These are phyloP conservation scores for Salix arbutifolia DNA, from an alignment of 345 rosid species.

Conservation along the genomic window DNA sequence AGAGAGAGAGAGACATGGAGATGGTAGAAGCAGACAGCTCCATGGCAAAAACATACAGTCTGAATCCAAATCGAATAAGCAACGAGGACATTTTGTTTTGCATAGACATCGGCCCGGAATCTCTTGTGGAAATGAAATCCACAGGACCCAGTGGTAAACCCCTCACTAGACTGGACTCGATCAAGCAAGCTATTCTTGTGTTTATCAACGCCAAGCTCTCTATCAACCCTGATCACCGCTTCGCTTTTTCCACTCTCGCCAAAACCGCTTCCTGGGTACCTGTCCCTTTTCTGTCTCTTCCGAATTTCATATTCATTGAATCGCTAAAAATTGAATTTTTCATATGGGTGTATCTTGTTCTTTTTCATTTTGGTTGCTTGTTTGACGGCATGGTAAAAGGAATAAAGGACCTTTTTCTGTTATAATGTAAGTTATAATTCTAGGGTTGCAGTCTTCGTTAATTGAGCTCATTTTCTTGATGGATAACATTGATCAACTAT, in stretches of 20 bases:
- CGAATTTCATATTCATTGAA: background rate
- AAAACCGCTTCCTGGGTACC: slow-evolving; percentile 83
- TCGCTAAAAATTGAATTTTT: too few species aligned
- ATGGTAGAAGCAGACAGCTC: slow-evolving; percentile 30
- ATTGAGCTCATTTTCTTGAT: too few species aligned
- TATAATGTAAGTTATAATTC: too few species aligned
- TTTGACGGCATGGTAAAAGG: too few species aligned
- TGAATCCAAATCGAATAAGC: slow-evolving; percentile 50
- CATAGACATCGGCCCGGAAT: slow-evolving; percentile 73
- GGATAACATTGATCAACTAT: too few species aligned
- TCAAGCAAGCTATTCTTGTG: slow-evolving; percentile 76
- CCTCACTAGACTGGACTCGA: slow-evolving; percentile 65
- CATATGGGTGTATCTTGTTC: too few species aligned
- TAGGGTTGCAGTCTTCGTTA: too few species aligned
- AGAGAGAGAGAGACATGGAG: slow-evolving; percentile 43
- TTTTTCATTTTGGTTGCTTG: too few species aligned
- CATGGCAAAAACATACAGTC: slow-evolving; percentile 36
- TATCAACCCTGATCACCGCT: slow-evolving; percentile 85
- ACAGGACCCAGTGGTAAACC: slow-evolving; percentile 63
- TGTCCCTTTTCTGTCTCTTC: background rate
- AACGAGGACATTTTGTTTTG: slow-evolving; percentile 79
- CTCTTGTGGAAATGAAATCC: slow-evolving; percentile 71
- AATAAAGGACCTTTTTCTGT: too few species aligned
- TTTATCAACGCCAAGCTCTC: slow-evolving; percentile 81
- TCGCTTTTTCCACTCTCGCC: slow-evolving; percentile 77